A percentile compares a stretch with the other conserved stretches of the same genome.
These are phyloP conservation scores for Leccinum subtestaceum DNA, from an alignment of 768 basidiomycete genomes.

Conservation along the genomic window DNA sequence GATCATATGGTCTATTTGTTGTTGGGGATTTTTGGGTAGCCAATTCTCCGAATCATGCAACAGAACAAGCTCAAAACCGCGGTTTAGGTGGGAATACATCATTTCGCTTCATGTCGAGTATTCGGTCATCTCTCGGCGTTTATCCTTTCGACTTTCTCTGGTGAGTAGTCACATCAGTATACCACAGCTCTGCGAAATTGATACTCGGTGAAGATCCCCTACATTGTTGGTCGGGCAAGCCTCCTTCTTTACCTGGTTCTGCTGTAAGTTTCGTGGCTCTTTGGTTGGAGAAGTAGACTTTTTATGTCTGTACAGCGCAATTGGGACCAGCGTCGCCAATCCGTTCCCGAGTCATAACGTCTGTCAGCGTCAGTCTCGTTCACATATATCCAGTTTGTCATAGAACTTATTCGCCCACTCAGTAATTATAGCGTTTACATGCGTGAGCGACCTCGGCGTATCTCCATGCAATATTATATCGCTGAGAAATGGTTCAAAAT, in stretches of 20 bases:
- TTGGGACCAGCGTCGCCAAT: not conserved
- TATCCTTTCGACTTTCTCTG: conserved; percentile 17
- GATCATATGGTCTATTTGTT: conserved; percentile 7
- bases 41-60: not conserved
- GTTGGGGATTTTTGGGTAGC: conserved; percentile 23
- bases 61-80: not conserved
- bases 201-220: conserved; percentile 17
- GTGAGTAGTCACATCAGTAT: conserved; percentile 13
- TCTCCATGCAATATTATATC: not conserved
- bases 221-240: conserved; percentile 18
- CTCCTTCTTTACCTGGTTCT: conserved; percentile 12
- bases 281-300: not conserved
- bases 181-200: not conserved
- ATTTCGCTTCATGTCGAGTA: conserved; percentile 17
- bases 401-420: not conserved
- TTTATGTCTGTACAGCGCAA: conserved; percentile 6
- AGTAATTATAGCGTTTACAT: conserved; percentile 3
- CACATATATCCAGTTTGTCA: not conserved
- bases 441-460: conserved; percentile 3
- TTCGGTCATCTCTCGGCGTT: conserved; percentile 10
- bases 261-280: conserved; percentile 7
- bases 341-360: not conserved
- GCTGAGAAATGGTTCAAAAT: not conserved
- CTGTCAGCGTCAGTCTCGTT: conserved; percentile 20
- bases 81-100: conserved; percentile 24